These are phyloP conservation scores for Aspergillus ustus DNA, from an alignment of 2,329 filamentous ascomycete species.

Conservation along the genomic window DNA sequence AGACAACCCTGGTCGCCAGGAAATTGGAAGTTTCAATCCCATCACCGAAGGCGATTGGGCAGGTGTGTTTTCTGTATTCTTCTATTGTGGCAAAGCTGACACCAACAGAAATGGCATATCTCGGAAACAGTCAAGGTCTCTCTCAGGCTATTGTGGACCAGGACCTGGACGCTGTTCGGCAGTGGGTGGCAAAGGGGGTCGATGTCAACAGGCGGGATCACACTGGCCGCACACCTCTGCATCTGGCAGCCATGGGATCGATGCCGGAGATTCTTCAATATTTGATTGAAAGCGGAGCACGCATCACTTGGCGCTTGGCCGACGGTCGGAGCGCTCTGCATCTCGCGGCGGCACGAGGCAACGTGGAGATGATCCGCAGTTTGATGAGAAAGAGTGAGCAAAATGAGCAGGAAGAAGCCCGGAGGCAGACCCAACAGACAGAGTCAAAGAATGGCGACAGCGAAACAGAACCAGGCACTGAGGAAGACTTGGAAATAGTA, in stretches of 20 bases:
- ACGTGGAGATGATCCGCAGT: constrained; percentile 71
- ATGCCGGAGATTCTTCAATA: constrained; percentile 71
- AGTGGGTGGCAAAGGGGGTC: constrained; percentile 71
- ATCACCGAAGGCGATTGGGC: constrained; percentile 85
- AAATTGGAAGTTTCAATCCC: constrained; percentile 75
- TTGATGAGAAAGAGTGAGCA: constrained; percentile 74
- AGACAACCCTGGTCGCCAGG: constrained; percentile 80
- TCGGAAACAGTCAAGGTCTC: constrained; percentile 75
- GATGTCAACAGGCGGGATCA: constrained; percentile 77
- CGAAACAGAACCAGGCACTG: not conserved
- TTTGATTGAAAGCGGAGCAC: constrained; percentile 73
- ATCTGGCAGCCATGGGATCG: constrained; percentile 73
- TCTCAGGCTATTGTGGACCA: constrained; percentile 81
- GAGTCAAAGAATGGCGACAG: not conserved
- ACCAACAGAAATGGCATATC: constrained; percentile 75
- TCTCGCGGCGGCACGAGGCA: constrained; percentile 73
- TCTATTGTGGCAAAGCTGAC: not conserved
- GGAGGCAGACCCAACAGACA: constrained; percentile 61
- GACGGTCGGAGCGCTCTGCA: constrained; percentile 85
- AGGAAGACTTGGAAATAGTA: constrained; percentile 29
- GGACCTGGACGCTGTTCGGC: constrained; percentile 70
- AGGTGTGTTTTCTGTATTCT: constrained; percentile 23
- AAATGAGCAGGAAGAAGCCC: constrained; percentile 55
- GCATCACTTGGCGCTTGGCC: constrained; percentile 73
- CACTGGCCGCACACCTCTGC: constrained; percentile 77